Evolutionary conservation across 352 stramenopile genomes (phyloP).

Genomic region (Phytopythium mirpurense): DNA sequence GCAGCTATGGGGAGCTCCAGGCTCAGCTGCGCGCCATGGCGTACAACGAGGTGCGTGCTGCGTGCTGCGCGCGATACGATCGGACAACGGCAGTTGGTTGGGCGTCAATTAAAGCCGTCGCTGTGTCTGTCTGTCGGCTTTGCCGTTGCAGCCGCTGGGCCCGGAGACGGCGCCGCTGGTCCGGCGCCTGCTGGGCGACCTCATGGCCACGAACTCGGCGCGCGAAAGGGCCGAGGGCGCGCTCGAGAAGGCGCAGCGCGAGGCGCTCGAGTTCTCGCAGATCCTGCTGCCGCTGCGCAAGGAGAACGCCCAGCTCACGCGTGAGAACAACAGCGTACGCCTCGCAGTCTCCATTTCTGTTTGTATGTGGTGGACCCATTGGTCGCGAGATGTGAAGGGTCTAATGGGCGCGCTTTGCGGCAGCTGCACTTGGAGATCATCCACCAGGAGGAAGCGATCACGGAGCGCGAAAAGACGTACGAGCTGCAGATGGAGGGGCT

Average conservation of each 20-base stretch:
- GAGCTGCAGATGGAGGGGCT: slow-evolving; percentile 63
- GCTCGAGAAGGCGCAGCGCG: slow-evolving; percentile 49
- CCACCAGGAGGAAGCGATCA: slow-evolving; percentile 72
- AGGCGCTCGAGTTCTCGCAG: slow-evolving; percentile 62
- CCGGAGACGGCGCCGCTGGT: slow-evolving; percentile 60
- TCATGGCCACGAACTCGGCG: slow-evolving; percentile 26
- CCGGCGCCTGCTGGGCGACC: slow-evolving; percentile 44
- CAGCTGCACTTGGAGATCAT: slow-evolving; percentile 78
- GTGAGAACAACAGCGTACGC: slow-evolving; percentile 75
- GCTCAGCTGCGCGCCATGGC: slow-evolving; percentile 44
- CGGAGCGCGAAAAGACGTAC: slow-evolving; percentile 55
- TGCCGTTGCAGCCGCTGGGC: slow-evolving; percentile 32
- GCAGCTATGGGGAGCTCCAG: slow-evolving; percentile 52
- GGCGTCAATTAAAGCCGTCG: no score
- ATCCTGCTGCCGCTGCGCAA: slow-evolving; percentile 66
- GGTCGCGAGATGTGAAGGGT: background rate
- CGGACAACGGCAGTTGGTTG: no score
- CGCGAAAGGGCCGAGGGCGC: slow-evolving; percentile 30
- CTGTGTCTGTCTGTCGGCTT: no score
- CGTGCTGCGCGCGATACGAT: background rate
- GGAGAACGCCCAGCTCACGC: slow-evolving; percentile 65
- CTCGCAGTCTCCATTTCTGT: no score
- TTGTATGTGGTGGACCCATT: background rate
- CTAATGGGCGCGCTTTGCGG: background rate
- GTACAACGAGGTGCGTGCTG: slow-evolving; percentile 46